phyloP scores from a whole-genome alignment of 352 stramenopile species.

The Phytophthora sp. region DNA sequence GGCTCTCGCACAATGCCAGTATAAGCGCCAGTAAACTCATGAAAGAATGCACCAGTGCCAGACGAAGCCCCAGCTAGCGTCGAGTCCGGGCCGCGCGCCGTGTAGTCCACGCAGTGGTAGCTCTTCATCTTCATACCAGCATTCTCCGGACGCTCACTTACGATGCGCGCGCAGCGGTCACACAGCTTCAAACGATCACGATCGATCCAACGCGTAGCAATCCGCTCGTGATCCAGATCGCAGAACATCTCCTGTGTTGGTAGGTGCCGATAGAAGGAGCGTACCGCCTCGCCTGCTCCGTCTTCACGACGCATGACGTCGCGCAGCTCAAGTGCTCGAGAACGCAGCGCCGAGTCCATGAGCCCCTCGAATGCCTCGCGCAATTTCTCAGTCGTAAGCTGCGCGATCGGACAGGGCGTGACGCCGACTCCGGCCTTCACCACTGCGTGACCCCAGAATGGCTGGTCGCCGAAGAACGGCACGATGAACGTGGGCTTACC shows the following conservation, averaged over 20 bases:
- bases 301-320: conserved; percentile 76
- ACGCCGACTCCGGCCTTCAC: conserved; percentile 79
- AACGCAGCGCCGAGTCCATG: conserved; percentile 38
- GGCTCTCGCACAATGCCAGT: conserved; percentile 41
- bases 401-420: conserved; percentile 73
- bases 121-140: conserved; percentile 33
- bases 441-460: conserved; percentile 93
- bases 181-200: conserved; percentile 57
- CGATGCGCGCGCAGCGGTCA: conserved; percentile 48
- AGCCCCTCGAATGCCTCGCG: conserved; percentile 65
- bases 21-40: conserved; percentile 43
- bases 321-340: conserved; percentile 49
- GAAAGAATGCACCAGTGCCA: conserved; percentile 4
- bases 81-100: conserved; percentile 43
- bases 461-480: conserved; percentile 95
- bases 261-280: conserved; percentile 82
- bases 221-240: conserved; percentile 41
- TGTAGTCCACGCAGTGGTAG: conserved; percentile 59
- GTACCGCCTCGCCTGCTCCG: conserved; percentile 73
- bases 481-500: conserved; percentile 93
- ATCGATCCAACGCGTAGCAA: conserved; percentile 57
- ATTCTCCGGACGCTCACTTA: conserved; percentile 47
- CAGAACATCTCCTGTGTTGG: conserved; percentile 88
- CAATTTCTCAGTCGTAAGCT: conserved; percentile 80
- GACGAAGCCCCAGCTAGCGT: conserved; percentile 10